Evolutionary conservation across 768 basidiomycete species (phyloP).

Genomic region (Naganishia kalamii): DNA sequence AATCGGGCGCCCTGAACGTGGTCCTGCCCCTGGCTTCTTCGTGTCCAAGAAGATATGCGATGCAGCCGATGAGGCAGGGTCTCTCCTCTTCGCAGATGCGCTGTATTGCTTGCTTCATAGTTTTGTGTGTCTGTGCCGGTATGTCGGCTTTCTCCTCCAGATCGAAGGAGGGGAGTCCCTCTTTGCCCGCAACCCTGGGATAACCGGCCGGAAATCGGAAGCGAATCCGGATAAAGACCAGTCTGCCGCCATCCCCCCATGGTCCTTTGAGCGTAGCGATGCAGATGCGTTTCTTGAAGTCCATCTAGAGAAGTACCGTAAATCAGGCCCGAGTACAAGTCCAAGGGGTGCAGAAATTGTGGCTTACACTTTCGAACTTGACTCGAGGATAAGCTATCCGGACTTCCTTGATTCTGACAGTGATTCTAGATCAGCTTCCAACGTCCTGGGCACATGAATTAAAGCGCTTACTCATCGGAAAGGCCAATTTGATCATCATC

Average conservation of each 20-base stretch:
- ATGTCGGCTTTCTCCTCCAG: constrained; percentile 78
- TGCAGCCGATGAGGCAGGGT: constrained; percentile 77
- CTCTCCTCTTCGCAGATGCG: constrained; percentile 64
- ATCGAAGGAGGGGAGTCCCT: constrained; percentile 62
- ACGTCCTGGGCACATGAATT: no score
- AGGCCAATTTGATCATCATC: constrained; percentile 21
- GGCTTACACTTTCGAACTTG: constrained; percentile 64
- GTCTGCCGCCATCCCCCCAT: constrained; percentile 78
- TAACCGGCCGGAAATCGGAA: constrained; percentile 85
- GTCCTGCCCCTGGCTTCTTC: constrained; percentile 48
- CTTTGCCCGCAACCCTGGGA: constrained; percentile 51
- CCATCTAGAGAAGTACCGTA: constrained; percentile 40
- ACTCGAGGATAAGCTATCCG: constrained; percentile 66
- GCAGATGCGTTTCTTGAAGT: constrained; percentile 58
- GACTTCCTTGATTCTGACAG: constrained; percentile 49
- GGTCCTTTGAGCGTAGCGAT: constrained; percentile 82
- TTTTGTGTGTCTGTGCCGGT: constrained; percentile 66
- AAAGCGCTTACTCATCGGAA: constrained; percentile 20
- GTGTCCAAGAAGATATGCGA: constrained; percentile 68
- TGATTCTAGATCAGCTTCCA: neutral
- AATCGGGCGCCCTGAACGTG: constrained; percentile 28
- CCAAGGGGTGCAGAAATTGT: neutral
- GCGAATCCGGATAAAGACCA: constrained; percentile 72
- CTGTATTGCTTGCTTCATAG: constrained; percentile 69
- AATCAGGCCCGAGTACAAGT: neutral